phyloP scores from a whole-genome alignment of 495 filamentous ascomycete species.

The Pyrenula aspistea region DNA sequence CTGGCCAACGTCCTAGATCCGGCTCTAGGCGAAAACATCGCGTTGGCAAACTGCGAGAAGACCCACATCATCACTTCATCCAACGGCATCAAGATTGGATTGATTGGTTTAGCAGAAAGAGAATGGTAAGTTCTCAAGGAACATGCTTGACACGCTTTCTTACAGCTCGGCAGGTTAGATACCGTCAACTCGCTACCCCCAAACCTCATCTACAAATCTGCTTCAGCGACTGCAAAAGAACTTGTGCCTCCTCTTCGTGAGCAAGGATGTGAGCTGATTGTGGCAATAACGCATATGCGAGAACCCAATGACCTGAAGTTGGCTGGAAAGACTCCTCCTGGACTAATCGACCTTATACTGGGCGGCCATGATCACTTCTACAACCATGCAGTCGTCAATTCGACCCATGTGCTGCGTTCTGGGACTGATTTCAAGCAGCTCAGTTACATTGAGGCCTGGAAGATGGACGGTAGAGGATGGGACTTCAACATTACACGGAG shows the following conservation, averaged over 20 bases:
- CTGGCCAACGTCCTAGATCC: conserved; percentile 77
- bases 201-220: conserved; percentile 67
- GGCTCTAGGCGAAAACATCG: conserved; percentile 52
- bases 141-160: background rate
- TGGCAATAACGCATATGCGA: conserved; percentile 73
- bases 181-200: conserved; percentile 81
- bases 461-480: conserved; percentile 45
- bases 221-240: conserved; percentile 54
- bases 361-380: conserved; percentile 91
- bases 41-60: conserved; percentile 58
- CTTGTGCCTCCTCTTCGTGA: conserved; percentile 57
- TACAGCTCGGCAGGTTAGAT: conserved; percentile 52
- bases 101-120: conserved; percentile 72
- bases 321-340: conserved; percentile 51
- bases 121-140: conserved; percentile 36
- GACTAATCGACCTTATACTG: conserved; percentile 69
- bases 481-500: conserved; percentile 64
- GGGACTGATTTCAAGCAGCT: conserved; percentile 86
- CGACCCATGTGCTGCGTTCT: conserved; percentile 67
- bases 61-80: conserved; percentile 62
- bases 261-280: conserved; percentile 67
- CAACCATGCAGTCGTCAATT: conserved; percentile 59
- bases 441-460: conserved; percentile 69
- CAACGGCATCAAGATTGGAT: conserved; percentile 74
- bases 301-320: conserved; percentile 80